A percentile compares a stretch with the other conserved stretches of the same genome.
These are phyloP conservation scores for Phytophthora tubulina DNA, from an alignment of 352 stramenopile genomes.

Conservation along the genomic window DNA sequence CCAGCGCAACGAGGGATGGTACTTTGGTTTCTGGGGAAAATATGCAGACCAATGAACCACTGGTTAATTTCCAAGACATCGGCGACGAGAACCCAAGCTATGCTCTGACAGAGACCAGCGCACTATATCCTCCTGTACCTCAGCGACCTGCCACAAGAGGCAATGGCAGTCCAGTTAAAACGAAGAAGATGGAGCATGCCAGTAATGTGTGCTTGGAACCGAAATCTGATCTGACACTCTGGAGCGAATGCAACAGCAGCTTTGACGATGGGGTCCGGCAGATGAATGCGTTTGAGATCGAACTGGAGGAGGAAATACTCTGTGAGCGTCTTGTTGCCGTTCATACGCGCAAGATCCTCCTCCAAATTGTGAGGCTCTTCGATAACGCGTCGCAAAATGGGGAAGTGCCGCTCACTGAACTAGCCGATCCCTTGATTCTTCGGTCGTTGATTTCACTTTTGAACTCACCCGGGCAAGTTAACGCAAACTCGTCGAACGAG, in stretches of 20 bases:
- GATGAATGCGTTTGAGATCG: slow-evolving; percentile 72
- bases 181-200: slow-evolving; percentile 44
- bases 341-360: slow-evolving; percentile 71
- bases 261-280: slow-evolving; percentile 67
- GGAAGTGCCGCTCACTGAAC: slow-evolving; percentile 55
- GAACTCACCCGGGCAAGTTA: slow-evolving; percentile 24
- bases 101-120: slow-evolving; percentile 68
- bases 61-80: slow-evolving; percentile 74
- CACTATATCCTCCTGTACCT: slow-evolving; percentile 24
- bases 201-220: slow-evolving; percentile 14
- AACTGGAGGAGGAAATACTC: slow-evolving; percentile 71
- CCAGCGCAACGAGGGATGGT: not conserved
- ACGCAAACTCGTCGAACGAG: slow-evolving; percentile 5
- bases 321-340: slow-evolving; percentile 70
- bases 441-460: slow-evolving; percentile 76
- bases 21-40: not conserved
- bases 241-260: slow-evolving; percentile 74
- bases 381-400: slow-evolving; percentile 26
- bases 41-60: slow-evolving; percentile 18
- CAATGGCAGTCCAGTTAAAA: slow-evolving; percentile 56
- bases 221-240: slow-evolving; percentile 60
- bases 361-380: slow-evolving; percentile 76
- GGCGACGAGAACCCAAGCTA: slow-evolving; percentile 88
- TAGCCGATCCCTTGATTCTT: slow-evolving; percentile 71
- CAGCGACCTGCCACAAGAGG: slow-evolving; percentile 36